Conservation (phyloP, 495 filamentous ascomycete genomes). For the Podospora fimiseda region DNA sequence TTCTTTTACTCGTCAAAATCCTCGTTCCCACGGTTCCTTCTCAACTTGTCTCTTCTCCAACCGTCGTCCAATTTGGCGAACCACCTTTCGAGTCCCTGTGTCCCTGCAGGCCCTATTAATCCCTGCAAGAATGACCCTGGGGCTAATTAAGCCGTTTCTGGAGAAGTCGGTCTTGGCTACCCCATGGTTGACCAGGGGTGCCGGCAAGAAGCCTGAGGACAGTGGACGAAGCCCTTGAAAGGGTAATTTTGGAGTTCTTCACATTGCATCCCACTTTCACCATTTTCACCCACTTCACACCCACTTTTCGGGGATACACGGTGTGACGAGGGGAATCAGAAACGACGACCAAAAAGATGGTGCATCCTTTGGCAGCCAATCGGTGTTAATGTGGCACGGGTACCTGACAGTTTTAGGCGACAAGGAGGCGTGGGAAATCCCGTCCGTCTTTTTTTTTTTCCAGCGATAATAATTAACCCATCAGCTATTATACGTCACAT, state of each 20-base stretch:
- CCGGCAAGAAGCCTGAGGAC: slow-evolving; percentile 10
- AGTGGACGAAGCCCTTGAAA: not conserved
- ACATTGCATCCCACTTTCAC: too few relatives aligned
- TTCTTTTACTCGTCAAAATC: too few relatives aligned
- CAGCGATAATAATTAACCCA: slow-evolving; percentile 11
- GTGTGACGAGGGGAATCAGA: not conserved
- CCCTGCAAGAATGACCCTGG: slow-evolving; percentile 19
- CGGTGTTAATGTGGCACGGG: not conserved
- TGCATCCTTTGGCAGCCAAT: not conserved
- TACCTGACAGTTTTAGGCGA: slow-evolving; percentile 5
- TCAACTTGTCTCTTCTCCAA: too few relatives aligned
- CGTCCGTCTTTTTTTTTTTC: not conserved
- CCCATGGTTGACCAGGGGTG: slow-evolving; percentile 7
- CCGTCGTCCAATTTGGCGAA: slow-evolving; percentile 32
- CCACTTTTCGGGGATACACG: not conserved
- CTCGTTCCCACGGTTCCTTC: too few relatives aligned
- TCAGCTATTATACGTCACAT: slow-evolving; percentile 13
- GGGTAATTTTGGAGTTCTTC: too few relatives aligned
- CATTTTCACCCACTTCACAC: too few relatives aligned
- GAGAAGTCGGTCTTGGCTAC: slow-evolving; percentile 8
- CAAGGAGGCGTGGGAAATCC: slow-evolving; percentile 6
- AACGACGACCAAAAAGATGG: not conserved
- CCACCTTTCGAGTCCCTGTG: slow-evolving; percentile 26
- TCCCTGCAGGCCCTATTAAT: slow-evolving; percentile 22
- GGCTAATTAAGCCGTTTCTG: slow-evolving; percentile 23